A percentile compares a stretch with the other conserved stretches of the same genome.
phyloP scores from a whole-genome alignment of 768 basidiomycete genomes.

The Boletus rex-veris region DNA sequence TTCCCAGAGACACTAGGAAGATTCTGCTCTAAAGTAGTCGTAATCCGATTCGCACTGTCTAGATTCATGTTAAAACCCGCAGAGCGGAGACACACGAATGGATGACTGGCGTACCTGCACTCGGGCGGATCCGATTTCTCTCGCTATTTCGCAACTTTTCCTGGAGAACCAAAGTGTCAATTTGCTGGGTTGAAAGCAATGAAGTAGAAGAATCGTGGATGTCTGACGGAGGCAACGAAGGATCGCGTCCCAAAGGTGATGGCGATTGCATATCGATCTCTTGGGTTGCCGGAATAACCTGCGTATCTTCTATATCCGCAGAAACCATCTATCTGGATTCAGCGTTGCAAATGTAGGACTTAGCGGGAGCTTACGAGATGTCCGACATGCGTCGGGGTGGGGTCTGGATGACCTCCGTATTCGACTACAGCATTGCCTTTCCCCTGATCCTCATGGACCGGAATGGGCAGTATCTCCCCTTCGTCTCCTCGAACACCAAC shows the following conservation, averaged over 20 bases:
- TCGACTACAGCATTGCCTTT: slow-evolving; percentile 19
- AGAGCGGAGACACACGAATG: slow-evolving; percentile 16
- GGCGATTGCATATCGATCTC: slow-evolving; percentile 25
- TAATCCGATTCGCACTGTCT: slow-evolving; percentile 35
- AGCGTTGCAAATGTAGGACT: neutral
- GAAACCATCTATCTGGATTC: slow-evolving; percentile 15
- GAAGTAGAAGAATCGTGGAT: slow-evolving; percentile 16
- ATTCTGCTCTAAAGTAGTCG: slow-evolving; percentile 7
- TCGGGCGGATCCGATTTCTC: slow-evolving; percentile 19
- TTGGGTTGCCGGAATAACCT: slow-evolving; percentile 39
- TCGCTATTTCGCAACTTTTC: slow-evolving; percentile 22
- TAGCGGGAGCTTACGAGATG: slow-evolving; percentile 46
- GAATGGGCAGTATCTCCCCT: slow-evolving; percentile 50
- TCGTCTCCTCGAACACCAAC: slow-evolving; percentile 56
- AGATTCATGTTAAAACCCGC: neutral
- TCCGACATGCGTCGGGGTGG: slow-evolving; percentile 50
- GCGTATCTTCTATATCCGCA: slow-evolving; percentile 48
- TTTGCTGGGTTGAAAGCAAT: slow-evolving; percentile 22
- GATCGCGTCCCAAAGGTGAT: slow-evolving; percentile 14
- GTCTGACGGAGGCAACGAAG: slow-evolving; percentile 30
- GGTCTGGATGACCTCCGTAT: slow-evolving; percentile 50
- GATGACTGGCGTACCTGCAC: slow-evolving; percentile 48
- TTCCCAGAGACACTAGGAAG: neutral
- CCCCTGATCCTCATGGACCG: slow-evolving; percentile 19
- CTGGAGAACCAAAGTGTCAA: slow-evolving; percentile 41